Percentiles rank a stretch among this genome's conserved stretches.
Evolutionary conservation across 2,329 filamentous ascomycete genomes (phyloP).

Genomic region (Harringtonia aguacate): DNA sequence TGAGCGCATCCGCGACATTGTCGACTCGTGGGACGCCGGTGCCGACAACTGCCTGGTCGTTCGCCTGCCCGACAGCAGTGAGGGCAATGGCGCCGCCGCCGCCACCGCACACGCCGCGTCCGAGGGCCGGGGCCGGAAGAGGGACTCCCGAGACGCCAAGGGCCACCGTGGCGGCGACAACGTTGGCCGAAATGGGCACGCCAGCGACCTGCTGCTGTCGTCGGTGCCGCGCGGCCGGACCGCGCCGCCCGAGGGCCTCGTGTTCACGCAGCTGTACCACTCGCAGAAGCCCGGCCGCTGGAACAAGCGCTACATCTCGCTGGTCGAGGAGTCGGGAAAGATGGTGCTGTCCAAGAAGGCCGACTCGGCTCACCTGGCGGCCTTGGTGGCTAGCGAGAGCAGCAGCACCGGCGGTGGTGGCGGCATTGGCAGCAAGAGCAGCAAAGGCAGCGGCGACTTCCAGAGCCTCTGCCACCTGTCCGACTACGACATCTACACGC

Average conservation of each 20-base stretch:
- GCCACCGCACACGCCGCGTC: not conserved
- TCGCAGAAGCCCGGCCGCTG: slow-evolving; percentile 77
- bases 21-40: slow-evolving; percentile 89
- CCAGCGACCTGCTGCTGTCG: slow-evolving; percentile 52
- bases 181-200: slow-evolving; percentile 11
- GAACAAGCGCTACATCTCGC: slow-evolving; percentile 72
- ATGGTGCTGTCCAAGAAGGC: slow-evolving; percentile 59
- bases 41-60: slow-evolving; percentile 65
- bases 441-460: slow-evolving; percentile 46
- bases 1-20: slow-evolving; percentile 73
- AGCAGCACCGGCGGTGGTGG: not conserved
- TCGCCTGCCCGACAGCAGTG: slow-evolving; percentile 44
- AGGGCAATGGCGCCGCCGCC: slow-evolving; percentile 25
- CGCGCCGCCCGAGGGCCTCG: slow-evolving; percentile 54
- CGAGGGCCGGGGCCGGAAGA: not conserved
- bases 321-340: slow-evolving; percentile 61
- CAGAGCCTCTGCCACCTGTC: slow-evolving; percentile 71
- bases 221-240: slow-evolving; percentile 43
- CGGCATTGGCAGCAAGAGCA: not conserved
- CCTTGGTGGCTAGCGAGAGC: slow-evolving; percentile 13
- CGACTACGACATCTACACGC: slow-evolving; percentile 85
- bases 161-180: not conserved
- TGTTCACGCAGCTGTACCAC: slow-evolving; percentile 60
- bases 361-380: slow-evolving; percentile 32
- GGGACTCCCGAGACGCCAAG: not conserved